Evolutionary conservation across 208 protist genomes (phyloP).

Genomic region (Zelonia costaricensis): DNA sequence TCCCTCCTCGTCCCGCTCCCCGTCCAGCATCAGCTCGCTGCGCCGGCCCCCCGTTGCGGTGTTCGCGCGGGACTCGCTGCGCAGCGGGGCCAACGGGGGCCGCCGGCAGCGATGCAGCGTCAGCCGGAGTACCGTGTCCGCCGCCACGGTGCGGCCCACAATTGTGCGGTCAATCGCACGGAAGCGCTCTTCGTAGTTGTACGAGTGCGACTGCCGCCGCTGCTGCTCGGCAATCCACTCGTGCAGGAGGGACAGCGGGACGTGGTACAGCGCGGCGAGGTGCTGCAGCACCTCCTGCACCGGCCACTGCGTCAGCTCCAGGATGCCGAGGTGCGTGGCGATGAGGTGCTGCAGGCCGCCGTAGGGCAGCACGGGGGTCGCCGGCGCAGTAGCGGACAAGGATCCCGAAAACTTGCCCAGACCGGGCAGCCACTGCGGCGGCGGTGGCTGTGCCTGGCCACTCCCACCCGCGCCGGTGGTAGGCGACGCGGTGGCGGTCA

Average conservation of each 20-base stretch:
- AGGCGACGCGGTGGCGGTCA: slow-evolving; percentile 26
- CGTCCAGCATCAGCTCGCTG: not conserved
- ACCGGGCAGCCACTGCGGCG: not conserved
- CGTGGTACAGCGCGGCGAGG: slow-evolving; percentile 47
- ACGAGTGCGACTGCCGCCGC: slow-evolving; percentile 40
- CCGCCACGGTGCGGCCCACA: slow-evolving; percentile 16
- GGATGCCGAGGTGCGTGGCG: slow-evolving; percentile 33
- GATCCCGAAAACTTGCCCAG: not conserved
- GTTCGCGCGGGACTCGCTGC: not conserved
- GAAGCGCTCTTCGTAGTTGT: slow-evolving; percentile 72
- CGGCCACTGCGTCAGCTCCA: slow-evolving; percentile 50
- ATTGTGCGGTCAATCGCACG: slow-evolving; percentile 58
- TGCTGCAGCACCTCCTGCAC: slow-evolving; percentile 61
- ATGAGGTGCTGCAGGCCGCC: slow-evolving; percentile 43
- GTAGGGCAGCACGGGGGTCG: not conserved
- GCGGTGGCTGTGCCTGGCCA: not conserved
- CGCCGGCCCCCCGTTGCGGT: not conserved
- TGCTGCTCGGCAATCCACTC: slow-evolving; percentile 48
- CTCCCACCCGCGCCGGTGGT: not conserved
- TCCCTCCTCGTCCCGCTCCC: not conserved
- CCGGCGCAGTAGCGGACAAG: not conserved
- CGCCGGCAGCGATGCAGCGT: slow-evolving; percentile 60
- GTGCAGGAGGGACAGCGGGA: slow-evolving; percentile 37
- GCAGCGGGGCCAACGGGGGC: slow-evolving; percentile 15
- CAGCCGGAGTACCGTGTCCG: slow-evolving; percentile 42